Conservation (phyloP, 2,329 filamentous ascomycete genomes). For the Diplodia scrobiculata region DNA sequence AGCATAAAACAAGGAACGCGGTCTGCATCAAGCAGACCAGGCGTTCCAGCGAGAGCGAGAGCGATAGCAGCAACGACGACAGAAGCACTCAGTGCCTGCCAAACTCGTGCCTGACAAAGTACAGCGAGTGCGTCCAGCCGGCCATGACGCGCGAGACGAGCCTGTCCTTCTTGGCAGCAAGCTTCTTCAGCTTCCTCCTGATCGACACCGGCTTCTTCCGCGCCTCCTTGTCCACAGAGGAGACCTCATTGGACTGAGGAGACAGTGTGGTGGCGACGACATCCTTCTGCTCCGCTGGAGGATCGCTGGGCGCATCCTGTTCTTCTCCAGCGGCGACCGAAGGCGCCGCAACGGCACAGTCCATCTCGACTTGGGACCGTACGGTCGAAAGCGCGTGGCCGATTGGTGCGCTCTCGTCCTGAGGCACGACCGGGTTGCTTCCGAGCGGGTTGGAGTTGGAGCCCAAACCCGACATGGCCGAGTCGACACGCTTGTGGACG, state of each 20-base stretch:
- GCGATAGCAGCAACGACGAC: too few species aligned
- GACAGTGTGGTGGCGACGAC: neutral
- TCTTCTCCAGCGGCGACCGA: neutral
- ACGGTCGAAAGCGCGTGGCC: neutral
- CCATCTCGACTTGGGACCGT: neutral
- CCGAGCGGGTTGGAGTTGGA: neutral
- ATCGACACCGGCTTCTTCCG: neutral
- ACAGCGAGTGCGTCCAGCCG: neutral
- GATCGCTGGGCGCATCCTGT: neutral
- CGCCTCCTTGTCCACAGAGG: neutral
- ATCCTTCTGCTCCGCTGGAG: neutral
- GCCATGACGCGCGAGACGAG: neutral
- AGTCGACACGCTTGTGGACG: conserved; percentile 3
- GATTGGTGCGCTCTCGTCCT: neutral
- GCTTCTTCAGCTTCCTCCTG: neutral
- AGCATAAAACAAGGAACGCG: neutral
- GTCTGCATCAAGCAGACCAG: neutral
- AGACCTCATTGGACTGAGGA: neutral
- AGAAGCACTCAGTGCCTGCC: neutral
- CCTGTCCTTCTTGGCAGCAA: neutral
- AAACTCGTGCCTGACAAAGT: neutral
- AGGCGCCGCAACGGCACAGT: neutral
- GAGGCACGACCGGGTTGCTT: neutral
- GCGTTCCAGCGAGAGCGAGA: neutral
- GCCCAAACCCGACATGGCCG: neutral